Percentiles rank a stretch among this genome's conserved stretches.
Evolutionary conservation across 495 filamentous ascomycete species (phyloP).

Genomic region (Saxophila tyrrhenica): DNA sequence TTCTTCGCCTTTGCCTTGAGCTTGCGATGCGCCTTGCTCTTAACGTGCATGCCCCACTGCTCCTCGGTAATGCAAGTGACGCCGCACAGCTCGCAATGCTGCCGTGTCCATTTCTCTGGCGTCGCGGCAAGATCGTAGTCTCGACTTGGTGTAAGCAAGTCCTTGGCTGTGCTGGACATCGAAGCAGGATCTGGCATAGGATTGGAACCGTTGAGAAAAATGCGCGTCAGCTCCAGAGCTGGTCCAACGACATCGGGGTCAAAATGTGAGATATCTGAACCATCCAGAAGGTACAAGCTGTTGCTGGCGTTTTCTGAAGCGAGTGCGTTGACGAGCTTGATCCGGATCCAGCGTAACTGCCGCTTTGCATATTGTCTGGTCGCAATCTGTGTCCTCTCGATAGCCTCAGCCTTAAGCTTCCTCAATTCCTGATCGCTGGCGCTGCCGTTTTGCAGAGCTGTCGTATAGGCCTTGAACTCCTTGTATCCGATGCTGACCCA

Average conservation of each 20-base stretch:
- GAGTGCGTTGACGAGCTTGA: constrained; percentile 61
- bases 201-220: constrained; percentile 44
- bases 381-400: constrained; percentile 57
- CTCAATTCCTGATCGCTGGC: constrained; percentile 33
- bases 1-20: background rate
- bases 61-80: constrained; percentile 57
- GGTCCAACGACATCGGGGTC: constrained; percentile 46
- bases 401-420: constrained; percentile 31
- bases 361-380: constrained; percentile 78
- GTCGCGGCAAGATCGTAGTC: constrained; percentile 35
- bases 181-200: constrained; percentile 47
- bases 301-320: constrained; percentile 37
- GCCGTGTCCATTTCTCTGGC: constrained; percentile 39
- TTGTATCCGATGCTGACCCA: constrained; percentile 96
- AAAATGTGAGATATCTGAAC: constrained; percentile 50
- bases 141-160: constrained; percentile 44
- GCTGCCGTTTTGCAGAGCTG: constrained; percentile 34
- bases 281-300: constrained; percentile 64
- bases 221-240: constrained; percentile 47
- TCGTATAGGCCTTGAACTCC: constrained; percentile 64
- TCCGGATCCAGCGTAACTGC: constrained; percentile 77
- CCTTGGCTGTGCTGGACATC: constrained; percentile 49
- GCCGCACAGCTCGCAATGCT: constrained; percentile 59
- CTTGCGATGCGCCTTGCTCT: constrained; percentile 38
- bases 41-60: constrained; percentile 66